Conservation (phyloP, 2,329 filamentous ascomycete genomes). For the Apiospora aurea region DNA sequence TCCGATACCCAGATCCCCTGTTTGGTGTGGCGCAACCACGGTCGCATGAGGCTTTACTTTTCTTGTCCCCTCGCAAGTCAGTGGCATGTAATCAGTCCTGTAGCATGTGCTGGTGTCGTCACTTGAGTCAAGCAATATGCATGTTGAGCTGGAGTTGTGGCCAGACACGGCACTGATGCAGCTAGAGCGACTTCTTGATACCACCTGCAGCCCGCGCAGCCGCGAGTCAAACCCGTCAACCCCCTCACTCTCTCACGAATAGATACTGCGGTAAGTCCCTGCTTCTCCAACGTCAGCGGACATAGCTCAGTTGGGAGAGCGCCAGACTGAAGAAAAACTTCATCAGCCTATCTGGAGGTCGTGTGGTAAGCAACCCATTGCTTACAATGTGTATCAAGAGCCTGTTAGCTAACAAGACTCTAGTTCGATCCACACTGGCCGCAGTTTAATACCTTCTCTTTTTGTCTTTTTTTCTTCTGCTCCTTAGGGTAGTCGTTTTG, state of each 20-base stretch:
- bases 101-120: too few relatives aligned
- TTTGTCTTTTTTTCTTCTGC: not conserved
- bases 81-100: too few relatives aligned
- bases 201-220: not conserved
- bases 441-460: constrained; percentile 13
- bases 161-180: too few relatives aligned
- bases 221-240: not conserved
- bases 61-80: not conserved
- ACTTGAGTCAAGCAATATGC: too few relatives aligned
- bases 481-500: not conserved
- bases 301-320: constrained; percentile 24
- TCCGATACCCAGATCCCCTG: not conserved
- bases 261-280: not conserved
- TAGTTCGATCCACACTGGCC: constrained; percentile 24
- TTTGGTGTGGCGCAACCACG: not conserved
- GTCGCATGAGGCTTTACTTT: not conserved
- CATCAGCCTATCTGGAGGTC: constrained; percentile 21
- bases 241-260: not conserved
- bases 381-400: constrained; percentile 3
- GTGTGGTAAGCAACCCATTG: constrained; percentile 21
- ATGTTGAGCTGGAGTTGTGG: too few relatives aligned
- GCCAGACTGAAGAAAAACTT: constrained; percentile 24
- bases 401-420: constrained; percentile 9
- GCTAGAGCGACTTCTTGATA: too few relatives aligned
- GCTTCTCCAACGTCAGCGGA: not conserved